Evolutionary conservation across 768 basidiomycete species (phyloP).

Genomic region (Phanerodontia chrysosporium): DNA sequence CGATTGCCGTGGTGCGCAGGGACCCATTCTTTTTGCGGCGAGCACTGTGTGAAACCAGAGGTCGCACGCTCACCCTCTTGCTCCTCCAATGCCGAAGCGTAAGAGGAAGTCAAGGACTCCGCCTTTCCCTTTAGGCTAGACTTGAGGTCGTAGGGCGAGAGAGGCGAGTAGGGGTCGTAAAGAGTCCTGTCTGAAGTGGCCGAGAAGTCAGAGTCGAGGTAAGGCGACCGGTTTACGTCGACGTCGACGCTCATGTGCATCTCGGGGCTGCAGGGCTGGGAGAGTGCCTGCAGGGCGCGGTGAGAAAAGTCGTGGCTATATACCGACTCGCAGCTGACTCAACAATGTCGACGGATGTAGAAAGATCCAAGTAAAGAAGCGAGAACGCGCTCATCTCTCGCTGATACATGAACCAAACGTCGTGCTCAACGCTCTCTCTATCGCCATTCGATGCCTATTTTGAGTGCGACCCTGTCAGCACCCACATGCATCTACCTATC

Average conservation of each 20-base stretch:
- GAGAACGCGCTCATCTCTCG: no score
- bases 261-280: background rate
- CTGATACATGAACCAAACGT: no score
- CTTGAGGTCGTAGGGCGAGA: background rate
- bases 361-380: no score
- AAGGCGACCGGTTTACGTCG: background rate
- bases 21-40: constrained; percentile 1
- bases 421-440: no score
- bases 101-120: background rate
- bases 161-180: background rate
- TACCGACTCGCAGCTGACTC: no score
- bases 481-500: no score
- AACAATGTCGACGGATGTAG: no score
- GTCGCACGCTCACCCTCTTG: background rate
- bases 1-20: background rate
- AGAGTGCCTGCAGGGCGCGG: no score
- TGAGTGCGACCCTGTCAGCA: no score
- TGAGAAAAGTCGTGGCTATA: no score
- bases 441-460: no score
- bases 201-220: background rate
- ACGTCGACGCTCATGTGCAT: background rate
- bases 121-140: background rate
- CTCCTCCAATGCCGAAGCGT: background rate
- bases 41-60: no score
- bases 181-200: background rate